Conservation (phyloP, 495 filamentous ascomycete genomes). For the Penicillium cataractarum region DNA sequence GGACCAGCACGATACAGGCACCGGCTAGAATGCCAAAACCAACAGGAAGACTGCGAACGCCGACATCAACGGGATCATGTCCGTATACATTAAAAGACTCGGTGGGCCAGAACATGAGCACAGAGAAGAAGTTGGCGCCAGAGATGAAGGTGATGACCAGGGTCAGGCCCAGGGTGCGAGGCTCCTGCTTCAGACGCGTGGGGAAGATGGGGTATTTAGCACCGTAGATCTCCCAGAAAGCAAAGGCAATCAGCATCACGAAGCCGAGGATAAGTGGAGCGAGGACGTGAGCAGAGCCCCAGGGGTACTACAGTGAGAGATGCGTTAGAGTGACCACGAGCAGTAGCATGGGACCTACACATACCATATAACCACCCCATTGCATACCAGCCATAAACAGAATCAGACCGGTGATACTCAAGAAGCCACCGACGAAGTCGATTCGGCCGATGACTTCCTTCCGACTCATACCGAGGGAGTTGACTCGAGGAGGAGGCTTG, state of each 20-base stretch:
- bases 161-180: slow-evolving; percentile 64
- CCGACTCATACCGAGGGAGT: slow-evolving; percentile 51
- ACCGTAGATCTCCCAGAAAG: slow-evolving; percentile 62
- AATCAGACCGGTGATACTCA: slow-evolving; percentile 67
- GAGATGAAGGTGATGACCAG: slow-evolving; percentile 74
- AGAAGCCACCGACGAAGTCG: slow-evolving; percentile 68
- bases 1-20: slow-evolving; percentile 62
- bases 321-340: slow-evolving; percentile 6
- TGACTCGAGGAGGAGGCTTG: slow-evolving; percentile 63
- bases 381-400: slow-evolving; percentile 68
- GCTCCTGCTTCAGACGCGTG: slow-evolving; percentile 61
- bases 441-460: slow-evolving; percentile 58
- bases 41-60: slow-evolving; percentile 67
- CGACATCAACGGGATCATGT: slow-evolving; percentile 67
- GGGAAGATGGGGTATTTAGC: slow-evolving; percentile 71
- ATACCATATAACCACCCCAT: slow-evolving; percentile 68
- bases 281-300: slow-evolving; percentile 61
- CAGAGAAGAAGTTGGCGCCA: slow-evolving; percentile 76
- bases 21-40: slow-evolving; percentile 66
- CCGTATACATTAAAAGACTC: slow-evolving; percentile 77
- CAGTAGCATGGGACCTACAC: neutral
- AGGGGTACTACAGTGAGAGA: slow-evolving; percentile 51
- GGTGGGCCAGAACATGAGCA: slow-evolving; percentile 74
- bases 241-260: slow-evolving; percentile 57
- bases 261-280: slow-evolving; percentile 61